A percentile compares a stretch with the other conserved stretches of the same genome.
phyloP scores from a whole-genome alignment of 2,329 filamentous ascomycete genomes.

The Microcyclosporella mali region DNA sequence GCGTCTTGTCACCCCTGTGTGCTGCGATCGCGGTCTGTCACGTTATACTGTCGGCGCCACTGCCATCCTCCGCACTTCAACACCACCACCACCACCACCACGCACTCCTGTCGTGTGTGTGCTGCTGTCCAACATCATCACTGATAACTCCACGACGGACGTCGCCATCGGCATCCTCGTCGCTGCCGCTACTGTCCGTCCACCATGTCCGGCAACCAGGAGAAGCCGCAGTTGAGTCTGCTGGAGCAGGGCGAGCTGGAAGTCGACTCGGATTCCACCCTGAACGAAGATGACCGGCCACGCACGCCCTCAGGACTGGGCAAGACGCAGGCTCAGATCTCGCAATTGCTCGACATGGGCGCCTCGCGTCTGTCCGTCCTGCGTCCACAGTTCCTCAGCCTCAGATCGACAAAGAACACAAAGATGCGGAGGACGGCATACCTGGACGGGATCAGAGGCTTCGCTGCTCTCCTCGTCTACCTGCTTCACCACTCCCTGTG shows the following conservation, averaged over 20 bases:
- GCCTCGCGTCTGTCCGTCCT: constrained; percentile 14
- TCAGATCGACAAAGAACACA: constrained; percentile 8
- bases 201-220: not conserved
- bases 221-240: constrained; percentile 14
- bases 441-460: constrained; percentile 60
- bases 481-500: constrained; percentile 54
- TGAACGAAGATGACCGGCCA: constrained; percentile 18
- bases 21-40: too few relatives aligned
- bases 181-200: not conserved
- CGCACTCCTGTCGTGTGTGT: too few relatives aligned
- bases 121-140: too few relatives aligned
- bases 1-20: too few relatives aligned
- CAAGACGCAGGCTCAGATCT: constrained; percentile 11
- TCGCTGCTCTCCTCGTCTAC: constrained; percentile 62
- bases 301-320: constrained; percentile 6
- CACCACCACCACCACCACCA: too few relatives aligned
- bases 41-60: too few relatives aligned
- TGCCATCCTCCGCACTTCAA: too few relatives aligned
- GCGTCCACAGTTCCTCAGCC: constrained; percentile 14
- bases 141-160: too few relatives aligned
- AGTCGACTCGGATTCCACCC: constrained; percentile 15
- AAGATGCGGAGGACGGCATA: constrained; percentile 50
- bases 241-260: constrained; percentile 20
- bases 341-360: constrained; percentile 10
- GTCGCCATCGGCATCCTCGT: not conserved